These are phyloP conservation scores for Pontederia paniculata DNA, from an alignment of 176 grass and related monocot species.

Conservation along the genomic window DNA sequence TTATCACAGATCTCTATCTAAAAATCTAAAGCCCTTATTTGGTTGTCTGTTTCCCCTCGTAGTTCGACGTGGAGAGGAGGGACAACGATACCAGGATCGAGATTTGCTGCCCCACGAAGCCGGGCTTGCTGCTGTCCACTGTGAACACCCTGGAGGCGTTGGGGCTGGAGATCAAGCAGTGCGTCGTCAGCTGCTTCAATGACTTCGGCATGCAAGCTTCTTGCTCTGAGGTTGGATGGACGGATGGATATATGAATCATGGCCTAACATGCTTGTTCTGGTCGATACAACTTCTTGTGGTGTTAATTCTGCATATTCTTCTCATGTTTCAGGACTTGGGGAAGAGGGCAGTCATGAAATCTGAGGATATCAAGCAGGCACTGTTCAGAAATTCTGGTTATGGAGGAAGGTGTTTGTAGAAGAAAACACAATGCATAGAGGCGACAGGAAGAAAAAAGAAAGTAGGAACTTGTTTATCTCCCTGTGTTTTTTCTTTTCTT, in stretches of 20 bases:
- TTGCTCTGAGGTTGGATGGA: constrained; percentile 67
- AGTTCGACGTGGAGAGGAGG: constrained; percentile 86
- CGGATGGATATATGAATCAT: too few relatives aligned
- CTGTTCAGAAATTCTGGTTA: constrained; percentile 3
- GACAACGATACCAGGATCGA: constrained; percentile 66
- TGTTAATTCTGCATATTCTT: too few relatives aligned
- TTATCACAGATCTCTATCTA: background rate
- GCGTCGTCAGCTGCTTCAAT: constrained; percentile 95
- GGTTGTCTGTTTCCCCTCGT: too few relatives aligned
- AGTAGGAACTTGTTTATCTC: too few relatives aligned
- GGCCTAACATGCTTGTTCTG: background rate
- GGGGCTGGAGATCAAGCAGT: constrained; percentile 90
- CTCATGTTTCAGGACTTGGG: background rate
- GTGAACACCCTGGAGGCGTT: too few relatives aligned
- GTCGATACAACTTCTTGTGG: background rate
- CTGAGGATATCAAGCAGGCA: background rate
- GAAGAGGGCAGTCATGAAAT: background rate
- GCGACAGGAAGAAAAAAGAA: too few relatives aligned
- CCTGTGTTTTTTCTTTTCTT: too few relatives aligned
- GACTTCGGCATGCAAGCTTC: constrained; percentile 96
- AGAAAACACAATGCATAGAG: too few relatives aligned
- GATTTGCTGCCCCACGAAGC: constrained; percentile 83
- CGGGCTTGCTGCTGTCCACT: constrained; percentile 77
- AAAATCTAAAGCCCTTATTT: too few relatives aligned
- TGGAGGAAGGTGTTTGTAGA: constrained; percentile 4